A percentile compares a stretch with the other conserved stretches of the same genome.
Evolutionary conservation across 306 rosid species (phyloP).

Genomic region (Dicorynia guianensis): DNA sequence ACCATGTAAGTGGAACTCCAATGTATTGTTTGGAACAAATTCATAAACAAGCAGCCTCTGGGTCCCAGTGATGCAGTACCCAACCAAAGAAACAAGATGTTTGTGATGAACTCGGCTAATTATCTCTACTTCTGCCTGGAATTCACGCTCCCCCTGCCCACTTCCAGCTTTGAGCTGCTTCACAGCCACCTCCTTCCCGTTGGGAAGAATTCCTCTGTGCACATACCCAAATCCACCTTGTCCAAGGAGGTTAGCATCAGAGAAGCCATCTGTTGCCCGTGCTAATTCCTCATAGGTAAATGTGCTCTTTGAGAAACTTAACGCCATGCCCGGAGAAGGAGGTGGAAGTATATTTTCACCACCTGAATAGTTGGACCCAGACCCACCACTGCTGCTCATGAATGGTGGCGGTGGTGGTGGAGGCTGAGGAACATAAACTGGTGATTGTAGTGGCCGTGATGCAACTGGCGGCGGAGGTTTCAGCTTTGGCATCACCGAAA

Average conservation of each 20-base stretch:
- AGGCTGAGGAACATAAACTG: constrained; percentile 38
- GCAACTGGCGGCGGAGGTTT: constrained; percentile 64
- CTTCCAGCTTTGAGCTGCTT: constrained; percentile 81
- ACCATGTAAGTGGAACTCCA: constrained; percentile 83
- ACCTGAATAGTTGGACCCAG: constrained; percentile 89
- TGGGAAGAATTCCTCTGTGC: constrained; percentile 89
- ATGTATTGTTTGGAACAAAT: constrained; percentile 76
- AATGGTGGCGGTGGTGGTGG: constrained; percentile 46
- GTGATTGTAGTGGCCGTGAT: constrained; percentile 63
- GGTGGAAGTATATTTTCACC: constrained; percentile 70
- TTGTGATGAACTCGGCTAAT: constrained; percentile 94
- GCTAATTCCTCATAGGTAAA: constrained; percentile 87
- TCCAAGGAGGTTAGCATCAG: constrained; percentile 94
- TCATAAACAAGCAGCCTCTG: constrained; percentile 91
- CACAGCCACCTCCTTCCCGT: constrained; percentile 76
- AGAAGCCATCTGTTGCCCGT: constrained; percentile 92
- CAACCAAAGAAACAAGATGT: constrained; percentile 80
- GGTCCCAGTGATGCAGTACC: constrained; percentile 65
- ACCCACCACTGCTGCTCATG: constrained; percentile 82
- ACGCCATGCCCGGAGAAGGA: constrained; percentile 70
- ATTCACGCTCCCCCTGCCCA: constrained; percentile 81
- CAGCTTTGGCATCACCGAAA: constrained; percentile 60
- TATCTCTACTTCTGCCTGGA: constrained; percentile 93
- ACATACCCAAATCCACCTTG: constrained; percentile 98
- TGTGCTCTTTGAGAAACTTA: constrained; percentile 77